Evolutionary conservation across 2,329 filamentous ascomycete species (phyloP).

Genomic region (Pseudogymnoascus sp.): DNA sequence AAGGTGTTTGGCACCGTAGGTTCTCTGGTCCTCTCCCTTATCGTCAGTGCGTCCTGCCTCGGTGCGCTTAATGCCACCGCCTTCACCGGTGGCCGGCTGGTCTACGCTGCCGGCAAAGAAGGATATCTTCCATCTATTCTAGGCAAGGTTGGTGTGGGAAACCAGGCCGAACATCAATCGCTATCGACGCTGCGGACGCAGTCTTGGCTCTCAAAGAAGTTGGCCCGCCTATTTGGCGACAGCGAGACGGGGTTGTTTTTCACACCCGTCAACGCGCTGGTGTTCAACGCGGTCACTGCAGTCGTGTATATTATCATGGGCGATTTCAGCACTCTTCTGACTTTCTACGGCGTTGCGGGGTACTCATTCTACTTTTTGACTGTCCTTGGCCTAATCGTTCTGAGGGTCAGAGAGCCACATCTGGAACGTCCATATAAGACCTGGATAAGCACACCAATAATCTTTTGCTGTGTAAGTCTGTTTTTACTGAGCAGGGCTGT

Average conservation of each 20-base stretch:
- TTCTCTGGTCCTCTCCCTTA: constrained; percentile 74
- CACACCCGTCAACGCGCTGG: constrained; percentile 87
- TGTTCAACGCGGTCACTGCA: constrained; percentile 71
- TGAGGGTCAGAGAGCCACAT: constrained; percentile 78
- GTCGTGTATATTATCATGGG: constrained; percentile 73
- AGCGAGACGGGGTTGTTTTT: constrained; percentile 75
- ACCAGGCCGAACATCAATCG: constrained; percentile 29
- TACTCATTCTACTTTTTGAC: constrained; percentile 98
- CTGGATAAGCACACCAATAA: constrained; percentile 95
- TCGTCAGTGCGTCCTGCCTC: constrained; percentile 87
- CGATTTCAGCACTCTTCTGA: constrained; percentile 85
- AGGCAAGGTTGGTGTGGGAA: constrained; percentile 68
- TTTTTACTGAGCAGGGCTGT: constrained; percentile 85
- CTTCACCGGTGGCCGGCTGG: constrained; percentile 84
- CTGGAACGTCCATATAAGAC: constrained; percentile 88
- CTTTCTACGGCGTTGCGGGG: constrained; percentile 94
- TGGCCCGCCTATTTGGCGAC: constrained; percentile 64
- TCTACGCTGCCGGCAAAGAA: constrained; percentile 92
- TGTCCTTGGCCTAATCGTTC: constrained; percentile 83
- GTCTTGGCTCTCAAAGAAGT: constrained; percentile 50
- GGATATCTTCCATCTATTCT: constrained; percentile 83
- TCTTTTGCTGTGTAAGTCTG: constrained; percentile 95
- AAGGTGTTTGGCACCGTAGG: constrained; percentile 84
- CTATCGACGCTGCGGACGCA: constrained; percentile 41
- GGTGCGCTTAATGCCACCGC: constrained; percentile 90